These are phyloP conservation scores for Viola odorata DNA, from an alignment of 345 rosid species.

Conservation along the genomic window DNA sequence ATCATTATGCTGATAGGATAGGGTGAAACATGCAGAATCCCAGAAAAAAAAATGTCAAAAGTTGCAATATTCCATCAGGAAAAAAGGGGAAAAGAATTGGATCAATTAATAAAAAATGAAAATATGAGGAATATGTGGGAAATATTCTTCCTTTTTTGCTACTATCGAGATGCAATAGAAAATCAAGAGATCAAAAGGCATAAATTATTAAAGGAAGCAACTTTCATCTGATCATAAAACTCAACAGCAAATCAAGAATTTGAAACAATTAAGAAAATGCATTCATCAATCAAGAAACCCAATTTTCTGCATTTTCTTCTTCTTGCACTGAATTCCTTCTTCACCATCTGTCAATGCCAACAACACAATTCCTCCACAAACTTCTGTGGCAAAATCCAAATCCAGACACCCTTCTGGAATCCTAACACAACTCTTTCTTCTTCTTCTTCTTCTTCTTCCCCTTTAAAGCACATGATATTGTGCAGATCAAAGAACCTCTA, in stretches of 20 bases:
- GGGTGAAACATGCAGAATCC: constrained; percentile 5
- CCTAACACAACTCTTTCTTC: constrained; percentile 17
- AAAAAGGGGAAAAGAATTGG: background rate
- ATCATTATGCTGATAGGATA: background rate
- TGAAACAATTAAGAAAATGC: constrained; percentile 21
- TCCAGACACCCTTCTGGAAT: constrained; percentile 15
- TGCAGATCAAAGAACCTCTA: constrained; percentile 48
- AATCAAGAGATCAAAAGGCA: background rate
- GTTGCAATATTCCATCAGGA: constrained; percentile 4
- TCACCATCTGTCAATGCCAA: constrained; percentile 14
- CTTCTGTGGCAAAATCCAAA: constrained; percentile 32
- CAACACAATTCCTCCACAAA: constrained; percentile 5
- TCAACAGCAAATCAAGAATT: constrained; percentile 5
- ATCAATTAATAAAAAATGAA: background rate
- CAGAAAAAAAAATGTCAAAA: background rate
- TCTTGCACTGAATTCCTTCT: constrained; percentile 17
- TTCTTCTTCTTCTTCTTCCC: background rate
- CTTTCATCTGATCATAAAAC: background rate
- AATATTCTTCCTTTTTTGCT: constrained; percentile 1
- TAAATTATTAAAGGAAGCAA: constrained; percentile 14
- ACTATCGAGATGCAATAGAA: background rate
- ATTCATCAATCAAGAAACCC: constrained; percentile 20
- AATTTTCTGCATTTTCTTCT: constrained; percentile 9
- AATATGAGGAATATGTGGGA: background rate
- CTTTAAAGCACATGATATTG: constrained; percentile 25